Conservation (phyloP, 129 eudicot species). For the Flaveria trinervia region DNA sequence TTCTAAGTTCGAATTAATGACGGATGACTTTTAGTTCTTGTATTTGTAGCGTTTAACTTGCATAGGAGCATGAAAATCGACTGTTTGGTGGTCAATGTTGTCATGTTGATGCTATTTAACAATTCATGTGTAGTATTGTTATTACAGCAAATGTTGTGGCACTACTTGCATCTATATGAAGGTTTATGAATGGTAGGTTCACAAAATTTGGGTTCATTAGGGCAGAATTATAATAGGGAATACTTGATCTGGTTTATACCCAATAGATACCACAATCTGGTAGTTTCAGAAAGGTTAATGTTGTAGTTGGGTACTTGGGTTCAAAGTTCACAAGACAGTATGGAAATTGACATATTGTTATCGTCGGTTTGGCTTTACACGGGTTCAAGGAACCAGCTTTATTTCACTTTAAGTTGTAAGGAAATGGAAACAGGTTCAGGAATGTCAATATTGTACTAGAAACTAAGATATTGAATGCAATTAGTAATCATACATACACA, state of each 20-base stretch:
- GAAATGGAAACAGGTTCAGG: no score
- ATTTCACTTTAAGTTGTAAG: no score
- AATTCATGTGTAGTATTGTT: not conserved
- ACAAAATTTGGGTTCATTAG: not conserved
- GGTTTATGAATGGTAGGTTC: not conserved
- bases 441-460: not conserved
- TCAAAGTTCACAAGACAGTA: not conserved
- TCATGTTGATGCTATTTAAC: not conserved
- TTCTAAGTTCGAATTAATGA: not conserved
- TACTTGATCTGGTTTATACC: constrained; percentile 2
- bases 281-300: constrained; percentile 16
- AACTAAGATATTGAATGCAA: not conserved
- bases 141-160: not conserved
- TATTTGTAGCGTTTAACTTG: not conserved
- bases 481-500: not conserved
- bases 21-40: not conserved
- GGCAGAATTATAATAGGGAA: not conserved
- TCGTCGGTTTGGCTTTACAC: not conserved
- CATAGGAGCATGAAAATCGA: not conserved
- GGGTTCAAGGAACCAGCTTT: not conserved
- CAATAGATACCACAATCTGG: not conserved
- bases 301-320: not conserved
- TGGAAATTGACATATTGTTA: not conserved
- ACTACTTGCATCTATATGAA: not conserved
- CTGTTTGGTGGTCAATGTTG: not conserved